Evolutionary conservation across 352 stramenopile species (phyloP).

Genomic region (Globisporangium nagaii): DNA sequence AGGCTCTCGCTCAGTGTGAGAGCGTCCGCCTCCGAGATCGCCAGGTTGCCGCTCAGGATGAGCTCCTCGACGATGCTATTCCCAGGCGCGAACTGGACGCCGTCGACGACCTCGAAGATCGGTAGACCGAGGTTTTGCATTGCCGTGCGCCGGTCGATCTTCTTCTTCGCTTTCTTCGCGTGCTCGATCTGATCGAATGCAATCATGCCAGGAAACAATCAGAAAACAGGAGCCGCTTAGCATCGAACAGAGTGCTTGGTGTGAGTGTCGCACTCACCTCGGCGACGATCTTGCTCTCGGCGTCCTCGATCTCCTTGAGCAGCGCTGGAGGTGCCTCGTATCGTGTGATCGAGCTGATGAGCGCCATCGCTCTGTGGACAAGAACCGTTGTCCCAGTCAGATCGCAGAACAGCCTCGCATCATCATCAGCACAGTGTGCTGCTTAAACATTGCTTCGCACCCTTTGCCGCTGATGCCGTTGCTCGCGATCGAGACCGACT

Average conservation of each 20-base stretch:
- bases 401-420: too few species aligned
- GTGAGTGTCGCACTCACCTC: slow-evolving; percentile 24
- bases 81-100: slow-evolving; percentile 46
- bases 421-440: too few species aligned
- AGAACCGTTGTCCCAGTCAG: too few species aligned
- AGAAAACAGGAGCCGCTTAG: background rate
- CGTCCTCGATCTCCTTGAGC: slow-evolving; percentile 45
- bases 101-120: slow-evolving; percentile 45
- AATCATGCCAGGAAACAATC: background rate
- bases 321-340: slow-evolving; percentile 50
- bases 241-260: too few species aligned
- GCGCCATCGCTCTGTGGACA: slow-evolving; percentile 19
- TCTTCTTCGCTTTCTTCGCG: slow-evolving; percentile 82
- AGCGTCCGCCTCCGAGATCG: slow-evolving; percentile 32
- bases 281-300: slow-evolving; percentile 61
- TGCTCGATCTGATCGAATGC: slow-evolving; percentile 37
- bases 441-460: slow-evolving; percentile 6
- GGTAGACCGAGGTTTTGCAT: slow-evolving; percentile 56
- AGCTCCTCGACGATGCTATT: slow-evolving; percentile 59
- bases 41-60: slow-evolving; percentile 54
- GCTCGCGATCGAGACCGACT: slow-evolving; percentile 63
- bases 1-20: slow-evolving; percentile 30
- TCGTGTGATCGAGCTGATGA: slow-evolving; percentile 39
- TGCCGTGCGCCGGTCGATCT: slow-evolving; percentile 46
- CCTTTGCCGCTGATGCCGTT: slow-evolving; percentile 40